Conservation (phyloP, 1,139 yeast genomes). For the Magnusiomyces tetraspermus region DNA sequence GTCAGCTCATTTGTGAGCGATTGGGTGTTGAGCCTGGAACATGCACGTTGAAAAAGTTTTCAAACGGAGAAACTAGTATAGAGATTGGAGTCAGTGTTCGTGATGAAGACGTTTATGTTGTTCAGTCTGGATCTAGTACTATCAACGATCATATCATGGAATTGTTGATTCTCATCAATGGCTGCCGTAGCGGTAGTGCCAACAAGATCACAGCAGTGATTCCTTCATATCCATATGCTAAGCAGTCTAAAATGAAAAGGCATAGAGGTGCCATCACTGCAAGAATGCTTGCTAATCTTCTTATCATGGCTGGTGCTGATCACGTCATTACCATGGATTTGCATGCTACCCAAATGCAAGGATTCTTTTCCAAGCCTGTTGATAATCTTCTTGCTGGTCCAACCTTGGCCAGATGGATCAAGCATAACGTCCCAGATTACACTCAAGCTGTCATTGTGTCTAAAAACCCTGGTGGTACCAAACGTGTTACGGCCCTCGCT, state of each 20-base stretch:
- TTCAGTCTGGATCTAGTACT: constrained; percentile 83
- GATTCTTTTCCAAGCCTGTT: constrained; percentile 93
- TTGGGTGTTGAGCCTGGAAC: constrained; percentile 95
- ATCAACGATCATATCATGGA: constrained; percentile 97
- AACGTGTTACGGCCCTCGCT: constrained; percentile 93
- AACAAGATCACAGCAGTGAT: constrained; percentile 93
- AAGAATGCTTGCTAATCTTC: constrained; percentile 92
- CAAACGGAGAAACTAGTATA: constrained; percentile 95
- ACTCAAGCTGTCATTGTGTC: constrained; percentile 84
- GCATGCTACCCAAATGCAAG: constrained; percentile 99
- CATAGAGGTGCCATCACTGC: constrained; percentile 99
- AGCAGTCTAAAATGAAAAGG: constrained; percentile 95
- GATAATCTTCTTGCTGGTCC: constrained; percentile 96
- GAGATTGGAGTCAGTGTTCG: constrained; percentile 91
- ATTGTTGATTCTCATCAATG: constrained; percentile 79
- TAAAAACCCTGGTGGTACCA: constrained; percentile 97
- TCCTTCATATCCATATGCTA: constrained; percentile 96
- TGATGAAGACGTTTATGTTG: constrained; percentile 93
- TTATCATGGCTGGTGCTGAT: constrained; percentile 98
- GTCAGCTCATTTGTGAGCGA: constrained; percentile 78
- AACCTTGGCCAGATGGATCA: constrained; percentile 91
- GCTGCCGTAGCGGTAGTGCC: constrained; percentile 96
- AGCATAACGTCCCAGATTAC: constrained; percentile 79
- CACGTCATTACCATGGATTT: constrained; percentile 97
- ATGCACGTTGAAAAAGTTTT: constrained; percentile 78